phyloP scores from a whole-genome alignment of 305 asterid species.

The Solanum hybrid region DNA sequence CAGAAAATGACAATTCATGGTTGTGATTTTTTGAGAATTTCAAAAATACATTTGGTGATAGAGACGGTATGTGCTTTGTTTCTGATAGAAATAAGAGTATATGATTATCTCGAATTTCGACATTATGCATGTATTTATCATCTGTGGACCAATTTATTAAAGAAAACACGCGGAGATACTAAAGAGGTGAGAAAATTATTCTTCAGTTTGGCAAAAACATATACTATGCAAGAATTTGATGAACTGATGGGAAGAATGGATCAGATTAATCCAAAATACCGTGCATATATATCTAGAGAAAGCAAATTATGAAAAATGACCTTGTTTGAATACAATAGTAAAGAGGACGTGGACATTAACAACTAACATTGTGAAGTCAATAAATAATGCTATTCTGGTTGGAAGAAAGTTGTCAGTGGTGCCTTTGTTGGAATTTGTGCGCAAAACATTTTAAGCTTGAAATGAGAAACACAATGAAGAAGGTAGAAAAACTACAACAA shows the following conservation, averaged over 20 bases:
- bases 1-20: background rate
- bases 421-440: background rate
- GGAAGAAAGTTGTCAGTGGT: background rate
- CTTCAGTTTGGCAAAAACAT: background rate
- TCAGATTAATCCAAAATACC: background rate
- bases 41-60: background rate
- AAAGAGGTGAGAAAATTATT: background rate
- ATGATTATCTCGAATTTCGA: background rate
- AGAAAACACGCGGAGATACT: background rate
- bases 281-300: background rate
- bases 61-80: background rate
- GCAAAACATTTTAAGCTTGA: background rate
- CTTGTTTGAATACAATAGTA: background rate
- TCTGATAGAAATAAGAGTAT: background rate
- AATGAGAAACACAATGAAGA: background rate
- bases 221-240: background rate
- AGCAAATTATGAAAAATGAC: background rate
- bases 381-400: background rate
- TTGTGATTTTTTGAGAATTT: too few relatives aligned
- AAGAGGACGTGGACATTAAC: background rate
- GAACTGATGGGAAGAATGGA: background rate
- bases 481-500: background rate
- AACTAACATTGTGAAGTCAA: background rate
- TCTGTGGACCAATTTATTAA: too few relatives aligned
- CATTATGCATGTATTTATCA: background rate